phyloP scores from a whole-genome alignment of 2,329 filamentous ascomycete genomes.

The Ceratocystis colombiana region DNA sequence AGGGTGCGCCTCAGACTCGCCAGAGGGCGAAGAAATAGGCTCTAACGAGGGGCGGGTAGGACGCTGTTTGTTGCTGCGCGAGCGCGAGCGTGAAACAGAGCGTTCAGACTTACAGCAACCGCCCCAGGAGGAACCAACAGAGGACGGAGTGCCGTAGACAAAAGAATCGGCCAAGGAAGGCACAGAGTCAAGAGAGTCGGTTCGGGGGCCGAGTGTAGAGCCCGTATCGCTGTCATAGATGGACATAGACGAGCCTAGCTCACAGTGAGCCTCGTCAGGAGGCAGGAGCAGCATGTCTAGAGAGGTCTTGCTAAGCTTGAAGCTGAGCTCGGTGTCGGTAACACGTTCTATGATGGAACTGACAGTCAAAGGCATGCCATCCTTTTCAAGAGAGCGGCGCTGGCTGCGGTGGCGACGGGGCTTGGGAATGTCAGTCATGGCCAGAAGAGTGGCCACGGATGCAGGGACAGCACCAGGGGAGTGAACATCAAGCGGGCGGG shows the following conservation, averaged over 20 bases:
- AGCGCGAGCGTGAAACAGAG: constrained; percentile 16
- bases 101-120: constrained; percentile 29
- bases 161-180: constrained; percentile 50
- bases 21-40: constrained; percentile 46
- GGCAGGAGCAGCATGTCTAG: constrained; percentile 51
- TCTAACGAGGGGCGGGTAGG: constrained; percentile 41
- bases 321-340: constrained; percentile 38
- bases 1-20: constrained; percentile 44
- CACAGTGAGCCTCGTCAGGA: constrained; percentile 47
- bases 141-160: constrained; percentile 41
- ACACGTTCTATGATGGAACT: constrained; percentile 22
- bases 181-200: constrained; percentile 51
- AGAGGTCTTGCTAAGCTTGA: constrained; percentile 44
- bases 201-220: constrained; percentile 43
- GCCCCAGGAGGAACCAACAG: constrained; percentile 41
- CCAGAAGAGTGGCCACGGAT: constrained; percentile 51
- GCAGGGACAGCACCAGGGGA: constrained; percentile 47
- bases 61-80: constrained; percentile 32
- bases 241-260: constrained; percentile 36
- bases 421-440: constrained; percentile 51
- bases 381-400: constrained; percentile 47
- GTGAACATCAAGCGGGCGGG: constrained; percentile 37
- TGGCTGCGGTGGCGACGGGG: constrained; percentile 30
- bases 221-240: constrained; percentile 41
- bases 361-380: constrained; percentile 19